These are phyloP conservation scores for Clitopilus hobsonii DNA, from an alignment of 768 basidiomycete species.

Conservation along the genomic window DNA sequence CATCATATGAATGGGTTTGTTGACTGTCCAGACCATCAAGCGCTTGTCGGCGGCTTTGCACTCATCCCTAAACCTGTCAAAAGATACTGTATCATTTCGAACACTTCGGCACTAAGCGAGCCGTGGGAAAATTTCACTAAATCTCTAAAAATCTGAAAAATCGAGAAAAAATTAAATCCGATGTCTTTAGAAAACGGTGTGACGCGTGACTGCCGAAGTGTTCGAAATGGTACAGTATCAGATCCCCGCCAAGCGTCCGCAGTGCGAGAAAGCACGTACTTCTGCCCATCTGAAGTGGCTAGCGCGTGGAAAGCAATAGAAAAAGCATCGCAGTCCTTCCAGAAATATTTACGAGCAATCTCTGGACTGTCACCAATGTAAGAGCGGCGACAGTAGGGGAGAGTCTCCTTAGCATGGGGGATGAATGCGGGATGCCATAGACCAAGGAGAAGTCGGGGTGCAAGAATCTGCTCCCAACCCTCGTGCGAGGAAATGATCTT, in stretches of 20 bases:
- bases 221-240: too few relatives aligned
- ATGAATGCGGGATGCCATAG: constrained; percentile 94
- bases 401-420: constrained; percentile 60
- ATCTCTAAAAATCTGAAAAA: too few relatives aligned
- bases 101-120: too few relatives aligned
- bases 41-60: constrained; percentile 78
- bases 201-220: too few relatives aligned
- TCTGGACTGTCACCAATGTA: constrained; percentile 76
- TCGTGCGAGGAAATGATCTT: constrained; percentile 55
- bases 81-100: too few relatives aligned
- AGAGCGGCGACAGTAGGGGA: constrained; percentile 82
- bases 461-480: constrained; percentile 71
- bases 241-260: constrained; percentile 3
- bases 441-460: constrained; percentile 76
- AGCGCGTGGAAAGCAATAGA: constrained; percentile 76
- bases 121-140: too few relatives aligned
- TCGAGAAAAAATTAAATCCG: too few relatives aligned
- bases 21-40: constrained; percentile 96
- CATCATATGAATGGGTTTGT: constrained; percentile 84
- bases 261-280: constrained; percentile 34
- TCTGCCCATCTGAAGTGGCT: constrained; percentile 67
- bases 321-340: constrained; percentile 82
- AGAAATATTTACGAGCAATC: constrained; percentile 84
- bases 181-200: too few relatives aligned
- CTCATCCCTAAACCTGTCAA: constrained; percentile 67